phyloP scores from a whole-genome alignment of 306 rosid species.

The Hippophae rhamnoides region DNA sequence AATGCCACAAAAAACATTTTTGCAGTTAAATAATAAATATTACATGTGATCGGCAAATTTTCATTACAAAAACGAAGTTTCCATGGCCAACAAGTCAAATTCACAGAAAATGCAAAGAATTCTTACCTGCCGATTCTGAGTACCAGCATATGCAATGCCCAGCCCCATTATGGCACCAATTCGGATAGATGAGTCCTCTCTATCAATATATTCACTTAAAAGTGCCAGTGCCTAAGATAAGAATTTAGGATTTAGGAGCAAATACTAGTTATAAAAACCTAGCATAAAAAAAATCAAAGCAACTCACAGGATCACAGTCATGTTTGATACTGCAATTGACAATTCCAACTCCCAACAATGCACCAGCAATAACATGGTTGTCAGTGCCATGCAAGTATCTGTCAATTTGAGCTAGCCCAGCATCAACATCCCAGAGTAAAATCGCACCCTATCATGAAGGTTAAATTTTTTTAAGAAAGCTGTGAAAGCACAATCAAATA shows the following conservation, averaged over 20 bases:
- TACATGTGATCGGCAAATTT: not conserved
- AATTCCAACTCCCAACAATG: constrained; percentile 92
- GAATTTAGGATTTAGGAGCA: constrained; percentile 6
- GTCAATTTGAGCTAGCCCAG: constrained; percentile 94
- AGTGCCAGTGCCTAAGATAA: constrained; percentile 46
- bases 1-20: too few species aligned
- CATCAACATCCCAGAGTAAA: constrained; percentile 89
- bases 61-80: not conserved
- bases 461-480: not conserved
- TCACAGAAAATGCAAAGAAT: constrained; percentile 3
- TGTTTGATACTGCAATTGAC: constrained; percentile 73
- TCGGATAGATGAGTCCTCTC: constrained; percentile 67
- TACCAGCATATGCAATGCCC: constrained; percentile 94
- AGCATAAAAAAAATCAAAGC: constrained; percentile 10
- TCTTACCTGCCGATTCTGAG: constrained; percentile 68
- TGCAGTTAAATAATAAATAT: not conserved
- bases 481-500: not conserved
- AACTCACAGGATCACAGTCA: constrained; percentile 93
- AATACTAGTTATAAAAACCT: constrained; percentile 7
- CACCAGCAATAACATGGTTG: constrained; percentile 85
- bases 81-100: not conserved
- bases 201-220: constrained; percentile 64
- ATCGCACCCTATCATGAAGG: constrained; percentile 63
- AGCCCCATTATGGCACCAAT: constrained; percentile 98
- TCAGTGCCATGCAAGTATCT: constrained; percentile 87